Evolutionary conservation across 169 alveolate species (phyloP).

Genomic region (Cryptosporidium andersoni): DNA sequence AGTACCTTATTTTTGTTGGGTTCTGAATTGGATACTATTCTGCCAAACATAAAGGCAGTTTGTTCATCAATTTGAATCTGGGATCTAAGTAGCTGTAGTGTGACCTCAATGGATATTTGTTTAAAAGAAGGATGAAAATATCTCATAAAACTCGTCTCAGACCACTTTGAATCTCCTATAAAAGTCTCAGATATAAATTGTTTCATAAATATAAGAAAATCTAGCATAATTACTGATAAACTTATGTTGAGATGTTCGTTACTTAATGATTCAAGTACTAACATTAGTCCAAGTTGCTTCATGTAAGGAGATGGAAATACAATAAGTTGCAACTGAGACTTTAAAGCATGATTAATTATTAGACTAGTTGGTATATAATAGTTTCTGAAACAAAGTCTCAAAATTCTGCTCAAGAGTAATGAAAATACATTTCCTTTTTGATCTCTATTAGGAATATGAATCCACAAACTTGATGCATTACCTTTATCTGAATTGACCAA

Average conservation of each 20-base stretch:
- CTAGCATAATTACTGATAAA: conserved; percentile 6
- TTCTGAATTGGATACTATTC: conserved; percentile 28
- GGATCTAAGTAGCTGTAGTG: conserved; percentile 33
- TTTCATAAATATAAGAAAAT: conserved; percentile 43
- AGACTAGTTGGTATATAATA: conserved; percentile 42
- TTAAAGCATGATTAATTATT: neutral
- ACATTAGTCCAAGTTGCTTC: conserved; percentile 14
- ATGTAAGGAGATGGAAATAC: conserved; percentile 62
- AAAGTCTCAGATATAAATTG: neutral
- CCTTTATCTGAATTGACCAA: neutral
- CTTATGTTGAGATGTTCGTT: conserved; percentile 4
- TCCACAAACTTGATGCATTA: conserved; percentile 16
- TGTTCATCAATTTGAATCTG: conserved; percentile 59
- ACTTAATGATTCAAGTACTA: conserved; percentile 10
- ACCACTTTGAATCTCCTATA: neutral
- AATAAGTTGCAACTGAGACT: conserved; percentile 11
- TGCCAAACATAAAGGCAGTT: conserved; percentile 38
- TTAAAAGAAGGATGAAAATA: conserved; percentile 12
- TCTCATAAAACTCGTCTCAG: neutral
- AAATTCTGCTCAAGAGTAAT: neutral
- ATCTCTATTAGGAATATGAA: conserved; percentile 10
- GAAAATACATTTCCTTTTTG: neutral
- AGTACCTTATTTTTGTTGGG: neutral
- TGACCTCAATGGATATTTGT: conserved; percentile 43
- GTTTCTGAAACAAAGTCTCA: conserved; percentile 19